Evolutionary conservation across 2,329 filamentous ascomycete species (phyloP), one percentile per base, ranked within the genome.

Genomic region (Phaeosphaeriaceae sp.): DNA sequence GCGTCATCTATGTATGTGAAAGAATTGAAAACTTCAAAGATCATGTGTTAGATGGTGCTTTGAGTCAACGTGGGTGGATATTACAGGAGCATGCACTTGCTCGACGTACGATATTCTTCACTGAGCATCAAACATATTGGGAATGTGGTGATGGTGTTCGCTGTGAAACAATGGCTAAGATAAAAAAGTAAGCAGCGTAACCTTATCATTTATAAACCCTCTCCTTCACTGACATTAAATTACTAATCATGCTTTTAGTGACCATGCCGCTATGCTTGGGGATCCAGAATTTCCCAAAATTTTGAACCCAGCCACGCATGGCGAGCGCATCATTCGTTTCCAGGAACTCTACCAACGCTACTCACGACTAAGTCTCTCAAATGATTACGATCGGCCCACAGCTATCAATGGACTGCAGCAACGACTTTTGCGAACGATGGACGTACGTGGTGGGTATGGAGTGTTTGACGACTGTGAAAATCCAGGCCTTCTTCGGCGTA

Each of bases 401-500:
- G 72, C 68, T 0, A 66, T 75, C 1, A 52, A 51, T 0, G 72
- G 70, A 26, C 23, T 26, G 11, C 59, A 74, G 32, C 63, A 61
- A n/a, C 60, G 71, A 0, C 56, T 75, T 2, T 47, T 67, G 0
- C 18, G 34, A 0, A 54, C 55, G 0, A 53, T 74, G 7, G 28
- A 50, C 0, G 55, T 63, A 0, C 42, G 33, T 1, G 73, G 69
- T 2, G 66, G 60, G 0, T 72, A 60, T 26, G 73, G 74, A 0
- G 32, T 74, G 1, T 69, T 75, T 12, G 61, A 70, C 15, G 42
- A 49, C 13, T 16, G 21, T 5, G 49, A 50, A 0, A 32, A 12
- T 3, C 32, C 11, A 5, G 59, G 61, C 1, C 33, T 60, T 4
- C 46, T 56, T 11, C 17, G 50, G 4, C n/a, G 53, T 8, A 56